Conservation (phyloP, 2,329 filamentous ascomycete species). For the Alternaria tenuissima region DNA sequence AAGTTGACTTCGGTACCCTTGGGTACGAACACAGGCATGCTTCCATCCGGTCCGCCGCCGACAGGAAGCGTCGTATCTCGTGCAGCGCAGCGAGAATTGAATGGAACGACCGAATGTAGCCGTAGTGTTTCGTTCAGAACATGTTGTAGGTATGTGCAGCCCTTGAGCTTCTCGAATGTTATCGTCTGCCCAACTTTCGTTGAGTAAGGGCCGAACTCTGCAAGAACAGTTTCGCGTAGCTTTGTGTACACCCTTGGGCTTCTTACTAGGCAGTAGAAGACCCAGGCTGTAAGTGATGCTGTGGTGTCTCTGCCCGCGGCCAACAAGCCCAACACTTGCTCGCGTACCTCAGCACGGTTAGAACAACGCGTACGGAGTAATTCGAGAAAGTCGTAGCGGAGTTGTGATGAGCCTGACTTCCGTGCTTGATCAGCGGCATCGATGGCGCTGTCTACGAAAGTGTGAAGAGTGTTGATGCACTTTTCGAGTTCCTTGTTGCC, state of each 20-base stretch:
- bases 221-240: constrained; percentile 45
- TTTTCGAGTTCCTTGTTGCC: constrained; percentile 5
- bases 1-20: constrained; percentile 22
- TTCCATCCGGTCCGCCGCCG: constrained; percentile 38
- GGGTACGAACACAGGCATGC: constrained; percentile 32
- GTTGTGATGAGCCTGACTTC: neutral
- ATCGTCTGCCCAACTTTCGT: constrained; percentile 1
- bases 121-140: constrained; percentile 37
- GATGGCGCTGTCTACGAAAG: constrained; percentile 10
- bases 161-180: constrained; percentile 19
- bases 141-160: constrained; percentile 28
- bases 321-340: constrained; percentile 60
- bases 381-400: constrained; percentile 15
- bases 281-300: constrained; percentile 51
- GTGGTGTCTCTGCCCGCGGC: constrained; percentile 64
- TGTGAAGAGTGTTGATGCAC: constrained; percentile 7
- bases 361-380: constrained; percentile 7
- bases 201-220: constrained; percentile 47
- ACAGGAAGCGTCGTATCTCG: constrained; percentile 38
- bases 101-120: constrained; percentile 31
- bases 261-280: constrained; percentile 42
- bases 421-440: constrained; percentile 9
- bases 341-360: constrained; percentile 9
- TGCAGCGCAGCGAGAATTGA: constrained; percentile 31
- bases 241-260: constrained; percentile 48